These are phyloP conservation scores for Didymella keratinophila DNA, from an alignment of 2,329 filamentous ascomycete species.

Conservation along the genomic window DNA sequence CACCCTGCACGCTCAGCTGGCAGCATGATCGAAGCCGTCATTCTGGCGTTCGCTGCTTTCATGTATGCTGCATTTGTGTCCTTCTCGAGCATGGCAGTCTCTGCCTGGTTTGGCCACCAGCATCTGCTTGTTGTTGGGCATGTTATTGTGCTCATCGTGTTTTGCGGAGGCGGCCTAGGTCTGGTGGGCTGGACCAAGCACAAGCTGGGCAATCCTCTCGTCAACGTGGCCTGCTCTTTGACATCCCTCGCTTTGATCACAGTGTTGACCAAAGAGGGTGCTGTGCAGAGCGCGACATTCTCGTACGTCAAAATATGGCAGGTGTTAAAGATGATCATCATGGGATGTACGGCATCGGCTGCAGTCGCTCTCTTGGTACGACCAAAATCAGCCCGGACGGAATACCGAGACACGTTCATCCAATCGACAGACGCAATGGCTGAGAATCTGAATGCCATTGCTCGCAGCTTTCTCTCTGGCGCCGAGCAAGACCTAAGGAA, in stretches of 20 bases:
- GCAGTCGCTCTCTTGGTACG: slow-evolving; percentile 71
- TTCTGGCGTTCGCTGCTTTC: slow-evolving; percentile 80
- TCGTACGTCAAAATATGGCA: slow-evolving; percentile 84
- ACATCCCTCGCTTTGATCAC: slow-evolving; percentile 89
- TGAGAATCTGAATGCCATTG: slow-evolving; percentile 82
- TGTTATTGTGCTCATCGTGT: slow-evolving; percentile 79
- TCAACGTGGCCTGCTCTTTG: slow-evolving; percentile 81
- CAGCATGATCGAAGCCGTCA: slow-evolving; percentile 85
- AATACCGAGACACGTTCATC: slow-evolving; percentile 76
- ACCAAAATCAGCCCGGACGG: slow-evolving; percentile 76
- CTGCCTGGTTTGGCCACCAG: slow-evolving; percentile 76
- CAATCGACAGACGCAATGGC: slow-evolving; percentile 78
- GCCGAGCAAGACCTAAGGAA: slow-evolving; percentile 79
- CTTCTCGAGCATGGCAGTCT: slow-evolving; percentile 86
- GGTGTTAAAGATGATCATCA: slow-evolving; percentile 61
- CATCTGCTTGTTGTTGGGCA: slow-evolving; percentile 76
- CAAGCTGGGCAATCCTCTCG: slow-evolving; percentile 76
- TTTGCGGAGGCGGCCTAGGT: slow-evolving; percentile 85
- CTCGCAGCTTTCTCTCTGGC: slow-evolving; percentile 82
- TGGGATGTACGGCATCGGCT: slow-evolving; percentile 64
- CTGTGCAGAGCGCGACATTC: slow-evolving; percentile 82
- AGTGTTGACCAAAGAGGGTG: slow-evolving; percentile 88
- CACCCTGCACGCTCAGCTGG: slow-evolving; percentile 86
- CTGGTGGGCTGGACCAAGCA: slow-evolving; percentile 90
- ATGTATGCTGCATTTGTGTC: slow-evolving; percentile 79